Conservation (phyloP, 1,284 basidiomycete genomes). For the Ceraceosorus bombacis region DNA sequence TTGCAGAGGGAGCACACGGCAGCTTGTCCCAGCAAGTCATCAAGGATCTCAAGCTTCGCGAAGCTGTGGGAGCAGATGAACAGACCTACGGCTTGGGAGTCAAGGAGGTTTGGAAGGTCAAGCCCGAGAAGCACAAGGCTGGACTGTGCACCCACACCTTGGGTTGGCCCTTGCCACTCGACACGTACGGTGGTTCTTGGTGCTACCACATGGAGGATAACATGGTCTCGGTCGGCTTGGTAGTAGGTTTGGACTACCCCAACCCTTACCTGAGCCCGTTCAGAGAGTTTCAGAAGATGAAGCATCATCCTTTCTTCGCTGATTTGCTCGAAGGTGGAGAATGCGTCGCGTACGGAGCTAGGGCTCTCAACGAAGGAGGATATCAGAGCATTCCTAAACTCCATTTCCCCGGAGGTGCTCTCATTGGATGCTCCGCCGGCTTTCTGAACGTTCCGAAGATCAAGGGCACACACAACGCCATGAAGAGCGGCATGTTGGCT, state of each 20-base stretch:
- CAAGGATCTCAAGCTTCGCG: slow-evolving; percentile 68
- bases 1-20: slow-evolving; percentile 93
- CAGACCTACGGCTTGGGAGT: slow-evolving; percentile 96
- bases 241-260: slow-evolving; percentile 86
- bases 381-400: slow-evolving; percentile 85
- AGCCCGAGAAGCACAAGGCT: slow-evolving; percentile 65
- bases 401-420: slow-evolving; percentile 87
- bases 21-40: slow-evolving; percentile 77
- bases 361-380: slow-evolving; percentile 88
- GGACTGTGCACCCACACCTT: slow-evolving; percentile 88
- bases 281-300: slow-evolving; percentile 89
- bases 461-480: slow-evolving; percentile 99
- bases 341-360: slow-evolving; percentile 81
- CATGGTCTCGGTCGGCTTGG: slow-evolving; percentile 81
- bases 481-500: slow-evolving; percentile 96
- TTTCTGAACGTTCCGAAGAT: slow-evolving; percentile 97
- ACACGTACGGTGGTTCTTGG: slow-evolving; percentile 90
- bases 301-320: slow-evolving; percentile 89
- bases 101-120: slow-evolving; percentile 95
- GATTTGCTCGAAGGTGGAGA: slow-evolving; percentile 69
- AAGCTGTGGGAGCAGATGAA: slow-evolving; percentile 61
- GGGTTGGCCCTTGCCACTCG: slow-evolving; percentile 79
- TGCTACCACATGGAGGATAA: slow-evolving; percentile 93
- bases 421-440: slow-evolving; percentile 87
- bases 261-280: slow-evolving; percentile 93